A percentile compares a stretch with the other conserved stretches of the same genome.
Evolutionary conservation across 306 rosid species (phyloP).

Genomic region (Inga laurina): DNA sequence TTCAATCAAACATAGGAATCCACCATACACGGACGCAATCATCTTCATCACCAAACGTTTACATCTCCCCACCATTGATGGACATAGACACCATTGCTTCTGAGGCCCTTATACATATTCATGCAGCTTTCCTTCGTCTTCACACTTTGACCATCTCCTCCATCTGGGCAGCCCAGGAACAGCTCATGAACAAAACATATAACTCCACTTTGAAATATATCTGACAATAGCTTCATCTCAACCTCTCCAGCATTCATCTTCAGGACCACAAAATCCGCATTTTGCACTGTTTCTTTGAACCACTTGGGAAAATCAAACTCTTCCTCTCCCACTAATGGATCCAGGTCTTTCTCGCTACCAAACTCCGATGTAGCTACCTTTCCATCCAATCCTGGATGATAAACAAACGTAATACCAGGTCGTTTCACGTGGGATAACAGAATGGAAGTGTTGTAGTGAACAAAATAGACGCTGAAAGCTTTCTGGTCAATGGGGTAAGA

Average conservation of each 20-base stretch:
- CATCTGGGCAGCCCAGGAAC: conserved; percentile 72
- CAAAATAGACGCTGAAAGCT: conserved; percentile 75
- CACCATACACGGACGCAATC: not conserved
- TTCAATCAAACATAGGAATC: conserved; percentile 30
- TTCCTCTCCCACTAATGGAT: conserved; percentile 63
- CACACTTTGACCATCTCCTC: conserved; percentile 34
- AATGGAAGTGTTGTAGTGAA: conserved; percentile 87
- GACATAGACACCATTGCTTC: conserved; percentile 78
- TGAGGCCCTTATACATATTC: conserved; percentile 68
- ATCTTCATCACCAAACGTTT: conserved; percentile 24
- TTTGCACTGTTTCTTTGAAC: conserved; percentile 85
- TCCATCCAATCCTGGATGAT: conserved; percentile 89
- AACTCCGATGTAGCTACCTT: conserved; percentile 3
- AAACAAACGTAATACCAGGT: conserved; percentile 90
- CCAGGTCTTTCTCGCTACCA: conserved; percentile 38
- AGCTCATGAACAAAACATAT: conserved; percentile 87
- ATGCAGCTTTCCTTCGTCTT: conserved; percentile 55
- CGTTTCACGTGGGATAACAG: conserved; percentile 61
- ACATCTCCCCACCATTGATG: conserved; percentile 89
- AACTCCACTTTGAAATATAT: conserved; percentile 80
- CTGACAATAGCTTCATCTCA: conserved; percentile 73
- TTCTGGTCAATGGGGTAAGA: conserved; percentile 65
- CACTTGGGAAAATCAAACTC: conserved; percentile 79
- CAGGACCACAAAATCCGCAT: conserved; percentile 80
- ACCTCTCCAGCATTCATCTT: conserved; percentile 81